Conservation (phyloP, 2,329 filamentous ascomycete species). For the Penicillium sp. region DNA sequence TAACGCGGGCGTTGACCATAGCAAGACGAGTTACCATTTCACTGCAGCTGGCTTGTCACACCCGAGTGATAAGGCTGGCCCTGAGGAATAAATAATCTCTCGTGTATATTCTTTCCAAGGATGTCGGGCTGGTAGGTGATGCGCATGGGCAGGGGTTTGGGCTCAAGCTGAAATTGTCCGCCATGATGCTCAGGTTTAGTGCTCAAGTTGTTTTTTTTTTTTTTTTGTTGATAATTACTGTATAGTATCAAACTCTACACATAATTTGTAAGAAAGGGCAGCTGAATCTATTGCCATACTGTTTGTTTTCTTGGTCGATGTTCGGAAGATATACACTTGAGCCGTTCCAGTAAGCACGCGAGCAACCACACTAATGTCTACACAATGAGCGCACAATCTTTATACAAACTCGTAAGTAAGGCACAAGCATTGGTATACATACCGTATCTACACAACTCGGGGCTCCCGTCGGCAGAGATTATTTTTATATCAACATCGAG, state of each 20-base stretch:
- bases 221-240: neutral
- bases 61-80: slow-evolving; percentile 7
- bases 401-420: neutral
- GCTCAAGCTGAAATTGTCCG: neutral
- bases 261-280: neutral
- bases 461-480: neutral
- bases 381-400: neutral
- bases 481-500: neutral
- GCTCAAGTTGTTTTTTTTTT: neutral
- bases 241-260: neutral
- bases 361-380: neutral
- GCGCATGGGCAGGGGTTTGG: neutral
- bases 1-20: slow-evolving; percentile 13
- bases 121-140: neutral
- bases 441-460: too few relatives aligned
- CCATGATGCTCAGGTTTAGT: neutral
- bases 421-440: neutral
- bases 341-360: neutral
- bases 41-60: slow-evolving; percentile 13
- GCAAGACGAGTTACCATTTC: slow-evolving; percentile 12
- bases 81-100: slow-evolving; percentile 1
- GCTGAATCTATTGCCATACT: neutral
- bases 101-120: neutral
- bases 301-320: neutral
- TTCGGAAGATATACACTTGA: neutral